A percentile compares a stretch with the other conserved stretches of the same genome.
These are phyloP conservation scores for Phalaenopsis equestris DNA, from an alignment of 106 monocot genomes.

Conservation along the genomic window DNA sequence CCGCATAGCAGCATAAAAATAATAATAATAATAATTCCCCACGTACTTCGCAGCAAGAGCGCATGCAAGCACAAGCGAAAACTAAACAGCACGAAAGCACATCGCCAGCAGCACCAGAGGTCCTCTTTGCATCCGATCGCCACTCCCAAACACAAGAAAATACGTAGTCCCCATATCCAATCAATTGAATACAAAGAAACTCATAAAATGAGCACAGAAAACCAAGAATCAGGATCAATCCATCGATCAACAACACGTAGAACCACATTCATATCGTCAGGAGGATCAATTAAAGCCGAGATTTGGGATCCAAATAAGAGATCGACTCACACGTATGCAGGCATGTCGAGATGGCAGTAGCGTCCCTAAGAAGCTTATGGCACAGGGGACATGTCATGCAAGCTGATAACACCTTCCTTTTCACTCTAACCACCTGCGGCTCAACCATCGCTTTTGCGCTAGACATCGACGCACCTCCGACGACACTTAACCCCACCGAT, in stretches of 20 bases:
- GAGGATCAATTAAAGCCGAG: neutral
- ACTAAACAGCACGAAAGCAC: too few relatives aligned
- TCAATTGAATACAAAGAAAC: too few relatives aligned
- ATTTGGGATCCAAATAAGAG: neutral
- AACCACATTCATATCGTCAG: neutral
- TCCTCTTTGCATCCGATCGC: too few relatives aligned
- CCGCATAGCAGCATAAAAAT: too few relatives aligned
- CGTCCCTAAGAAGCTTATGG: conserved; percentile 59
- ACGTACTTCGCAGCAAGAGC: too few relatives aligned
- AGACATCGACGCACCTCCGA: too few relatives aligned
- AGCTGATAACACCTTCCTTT: conserved; percentile 37
- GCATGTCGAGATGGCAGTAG: conserved; percentile 94
- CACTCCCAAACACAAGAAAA: too few relatives aligned
- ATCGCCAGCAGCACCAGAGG: too few relatives aligned
- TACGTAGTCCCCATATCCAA: neutral
- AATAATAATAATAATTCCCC: too few relatives aligned
- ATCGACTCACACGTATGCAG: conserved; percentile 74
- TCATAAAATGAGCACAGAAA: neutral
- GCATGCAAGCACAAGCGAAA: too few relatives aligned
- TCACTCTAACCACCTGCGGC: conserved; percentile 41
- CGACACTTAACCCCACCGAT: too few relatives aligned
- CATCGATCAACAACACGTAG: neutral
- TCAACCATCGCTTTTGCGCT: neutral
- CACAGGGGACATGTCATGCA: conserved; percentile 85
- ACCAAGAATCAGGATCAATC: neutral